A percentile compares a stretch with the other conserved stretches of the same genome.
These are phyloP conservation scores for Canavalia ensiformis DNA, from an alignment of 306 rosid genomes.

Conservation along the genomic window DNA sequence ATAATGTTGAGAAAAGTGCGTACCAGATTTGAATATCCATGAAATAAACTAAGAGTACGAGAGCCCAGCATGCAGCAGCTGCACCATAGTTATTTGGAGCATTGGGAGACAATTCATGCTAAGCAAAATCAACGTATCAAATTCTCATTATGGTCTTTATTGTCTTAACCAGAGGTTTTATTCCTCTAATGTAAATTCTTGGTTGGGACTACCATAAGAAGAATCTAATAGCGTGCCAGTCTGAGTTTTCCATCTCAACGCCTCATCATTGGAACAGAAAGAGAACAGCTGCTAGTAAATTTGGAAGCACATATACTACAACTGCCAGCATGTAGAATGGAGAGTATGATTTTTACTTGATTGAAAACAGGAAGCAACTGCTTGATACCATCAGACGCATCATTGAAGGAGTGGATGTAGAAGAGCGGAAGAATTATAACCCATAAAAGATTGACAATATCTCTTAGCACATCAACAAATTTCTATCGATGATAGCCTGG, in stretches of 20 bases:
- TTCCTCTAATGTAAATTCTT: constrained; percentile 55
- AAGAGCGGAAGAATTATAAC: constrained; percentile 80
- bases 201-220: constrained; percentile 97
- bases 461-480: constrained; percentile 81
- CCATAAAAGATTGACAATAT: constrained; percentile 81
- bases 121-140: constrained; percentile 67
- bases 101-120: constrained; percentile 94
- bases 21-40: constrained; percentile 99
- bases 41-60: constrained; percentile 87
- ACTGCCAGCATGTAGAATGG: constrained; percentile 82
- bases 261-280: constrained; percentile 97
- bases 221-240: constrained; percentile 91
- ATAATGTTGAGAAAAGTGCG: constrained; percentile 78
- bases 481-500: constrained; percentile 92
- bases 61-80: constrained; percentile 83
- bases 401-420: constrained; percentile 68
- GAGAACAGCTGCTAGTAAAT: constrained; percentile 75
- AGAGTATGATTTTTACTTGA: constrained; percentile 70
- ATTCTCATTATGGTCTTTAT: constrained; percentile 86
- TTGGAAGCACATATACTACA: constrained; percentile 81
- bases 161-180: constrained; percentile 90
- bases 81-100: constrained; percentile 80
- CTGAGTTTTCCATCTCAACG: constrained; percentile 98
- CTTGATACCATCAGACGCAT: constrained; percentile 55
- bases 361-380: constrained; percentile 67